Base-by-base conservation (phyloP, 441 rosid genomes). In the Croton setiger region DNA sequence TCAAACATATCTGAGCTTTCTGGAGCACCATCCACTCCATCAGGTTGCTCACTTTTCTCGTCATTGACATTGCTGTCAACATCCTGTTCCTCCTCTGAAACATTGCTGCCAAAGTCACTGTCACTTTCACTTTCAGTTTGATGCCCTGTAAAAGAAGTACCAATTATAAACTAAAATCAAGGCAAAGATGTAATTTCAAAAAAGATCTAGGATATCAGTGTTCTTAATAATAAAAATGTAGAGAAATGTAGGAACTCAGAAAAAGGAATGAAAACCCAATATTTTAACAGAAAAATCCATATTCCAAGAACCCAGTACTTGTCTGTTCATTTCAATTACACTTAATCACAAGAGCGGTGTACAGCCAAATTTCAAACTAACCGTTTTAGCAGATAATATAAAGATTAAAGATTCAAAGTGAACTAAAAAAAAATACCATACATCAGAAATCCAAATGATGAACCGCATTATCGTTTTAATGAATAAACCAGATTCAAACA, bases 101-200 rank as follows among this genome's bases (percentile, higher is more conserved):
- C 93, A 68, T 77, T 86, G 83, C 87, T 80, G 74, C 84, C 79
- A 71, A 74, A 72, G 67, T 86, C 88, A 74, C 85, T 84, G 4
- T 84, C 83, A 45, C 79, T 78, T 76, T 84, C 83, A 45, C 79
- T 78, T 76, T 65, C 89, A 68, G 71, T 60, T 56, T 84, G 72
- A 39, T 74, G 74, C 59, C 81, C 96, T 94, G 88, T 61, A 80
- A 67, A 71, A 52, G 65, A 70, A 41, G n/a, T 18, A 53, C 6
- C 4, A n/a, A 69, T 17, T 45, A 70, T 36, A 51, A 56, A 47
- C 48, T 69, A 47, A 71, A 66, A 74, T 39, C 33, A 53, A 66
- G 51, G 17, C n/a, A 54, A 23, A 44, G 63, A 55, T 41, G 47
- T 72, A 27, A 64, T 57, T 66, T 57, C 43, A 64, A 63, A 44